Evolutionary conservation across 768 basidiomycete species (phyloP).

Genomic region (Gloeophyllum trabeum): DNA sequence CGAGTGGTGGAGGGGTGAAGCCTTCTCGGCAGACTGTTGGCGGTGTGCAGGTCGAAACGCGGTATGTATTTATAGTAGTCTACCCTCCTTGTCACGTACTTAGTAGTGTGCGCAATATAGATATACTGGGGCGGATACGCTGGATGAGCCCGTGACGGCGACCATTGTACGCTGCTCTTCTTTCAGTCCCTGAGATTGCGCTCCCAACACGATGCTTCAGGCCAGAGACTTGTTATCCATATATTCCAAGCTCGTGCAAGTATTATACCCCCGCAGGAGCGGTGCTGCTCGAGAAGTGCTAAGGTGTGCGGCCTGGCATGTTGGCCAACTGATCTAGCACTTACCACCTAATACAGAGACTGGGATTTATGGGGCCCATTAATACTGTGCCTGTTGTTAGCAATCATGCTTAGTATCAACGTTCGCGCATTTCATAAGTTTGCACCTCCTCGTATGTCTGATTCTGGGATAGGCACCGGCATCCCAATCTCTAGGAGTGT

Average conservation of each 20-base stretch:
- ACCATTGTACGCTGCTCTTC: conserved; percentile 63
- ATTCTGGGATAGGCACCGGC: conserved; percentile 64
- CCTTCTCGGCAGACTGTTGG: conserved; percentile 59
- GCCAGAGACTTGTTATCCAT: conserved; percentile 84
- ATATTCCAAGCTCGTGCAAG: conserved; percentile 87
- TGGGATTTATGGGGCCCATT: conserved; percentile 99
- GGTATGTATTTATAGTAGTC: conserved; percentile 32
- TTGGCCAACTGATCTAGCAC: conserved; percentile 2
- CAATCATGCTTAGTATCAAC: conserved; percentile 79
- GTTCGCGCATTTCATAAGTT: conserved; percentile 25
- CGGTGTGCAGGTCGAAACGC: conserved; percentile 82
- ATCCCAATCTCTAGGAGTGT: conserved; percentile 76
- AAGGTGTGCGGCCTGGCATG: conserved; percentile 47
- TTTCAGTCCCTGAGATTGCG: conserved; percentile 3
- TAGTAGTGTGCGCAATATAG: conserved; percentile 21
- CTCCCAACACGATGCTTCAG: conserved; percentile 26
- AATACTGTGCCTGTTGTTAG: conserved; percentile 68
- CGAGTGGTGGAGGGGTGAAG: conserved; percentile 19
- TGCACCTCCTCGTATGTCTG: background rate
- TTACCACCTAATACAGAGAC: conserved; percentile 38
- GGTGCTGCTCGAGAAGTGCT: conserved; percentile 70
- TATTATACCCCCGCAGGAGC: conserved; percentile 73
- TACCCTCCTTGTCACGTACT: background rate
- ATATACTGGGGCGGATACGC: conserved; percentile 75
- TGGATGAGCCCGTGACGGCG: conserved; percentile 83